Percentiles rank a stretch among this genome's conserved stretches.
Evolutionary conservation across 495 filamentous ascomycete species (phyloP).

Genomic region (Beverwykella pulmonaria): DNA sequence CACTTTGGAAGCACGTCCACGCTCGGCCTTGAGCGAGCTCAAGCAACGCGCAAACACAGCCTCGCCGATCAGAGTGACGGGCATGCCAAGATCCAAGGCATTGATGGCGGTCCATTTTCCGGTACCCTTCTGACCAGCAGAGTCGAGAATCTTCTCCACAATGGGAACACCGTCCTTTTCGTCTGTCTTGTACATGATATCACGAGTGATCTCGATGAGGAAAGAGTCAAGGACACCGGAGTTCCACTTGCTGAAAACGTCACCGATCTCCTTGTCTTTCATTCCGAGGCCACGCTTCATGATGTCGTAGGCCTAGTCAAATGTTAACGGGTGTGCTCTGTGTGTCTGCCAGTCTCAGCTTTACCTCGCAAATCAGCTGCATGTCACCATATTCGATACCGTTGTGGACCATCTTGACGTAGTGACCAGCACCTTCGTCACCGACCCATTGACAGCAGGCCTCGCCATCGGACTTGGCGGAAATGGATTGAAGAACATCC

Average conservation of each 20-base stretch:
- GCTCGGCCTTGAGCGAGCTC: constrained; percentile 92
- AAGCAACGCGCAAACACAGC: constrained; percentile 94
- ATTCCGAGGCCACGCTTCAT: constrained; percentile 95
- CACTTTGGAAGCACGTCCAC: constrained; percentile 75
- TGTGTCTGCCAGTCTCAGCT: constrained; percentile 24
- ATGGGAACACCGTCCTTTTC: constrained; percentile 80
- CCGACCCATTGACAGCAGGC: constrained; percentile 99
- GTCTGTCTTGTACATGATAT: constrained; percentile 96
- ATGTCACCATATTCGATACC: constrained; percentile 99
- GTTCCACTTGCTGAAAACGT: constrained; percentile 96
- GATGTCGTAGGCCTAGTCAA: constrained; percentile 91
- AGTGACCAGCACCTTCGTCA: constrained; percentile 98
- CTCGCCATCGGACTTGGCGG: constrained; percentile 95
- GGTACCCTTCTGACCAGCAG: constrained; percentile 98
- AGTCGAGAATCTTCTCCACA: constrained; percentile 98
- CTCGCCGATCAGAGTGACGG: constrained; percentile 96
- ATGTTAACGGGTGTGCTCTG: constrained; percentile 20
- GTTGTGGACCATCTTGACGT: constrained; percentile 99
- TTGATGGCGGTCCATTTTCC: constrained; percentile 99
- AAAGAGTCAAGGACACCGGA: constrained; percentile 98
- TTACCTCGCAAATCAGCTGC: constrained; percentile 98
- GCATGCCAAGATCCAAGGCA: constrained; percentile 97
- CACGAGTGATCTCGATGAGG: constrained; percentile 98
- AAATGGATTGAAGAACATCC: constrained; percentile 95
- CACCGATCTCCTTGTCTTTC: constrained; percentile 86